Evolutionary conservation across 805 yeast genomes (phyloP).

Genomic region (Lachancea meyersii): DNA sequence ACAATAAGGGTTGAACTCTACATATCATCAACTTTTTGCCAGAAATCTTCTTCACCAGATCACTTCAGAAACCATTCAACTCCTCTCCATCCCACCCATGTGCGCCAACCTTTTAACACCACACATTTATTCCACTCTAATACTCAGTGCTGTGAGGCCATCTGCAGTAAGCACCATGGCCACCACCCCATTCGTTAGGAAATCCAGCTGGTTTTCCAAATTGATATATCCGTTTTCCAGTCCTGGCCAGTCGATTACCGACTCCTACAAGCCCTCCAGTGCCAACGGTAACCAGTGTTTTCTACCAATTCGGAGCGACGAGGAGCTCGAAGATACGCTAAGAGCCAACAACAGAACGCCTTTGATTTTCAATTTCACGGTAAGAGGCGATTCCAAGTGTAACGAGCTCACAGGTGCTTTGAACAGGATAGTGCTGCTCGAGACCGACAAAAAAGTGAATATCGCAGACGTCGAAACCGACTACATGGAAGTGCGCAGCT

Average conservation of each 20-base stretch:
- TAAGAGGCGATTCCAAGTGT: slow-evolving; percentile 55
- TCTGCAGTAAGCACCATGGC: background rate
- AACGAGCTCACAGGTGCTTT: slow-evolving; percentile 58
- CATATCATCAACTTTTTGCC: too few species aligned
- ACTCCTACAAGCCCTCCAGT: slow-evolving; percentile 10
- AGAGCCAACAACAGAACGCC: slow-evolving; percentile 49
- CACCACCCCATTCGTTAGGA: background rate
- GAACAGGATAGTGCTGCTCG: slow-evolving; percentile 44
- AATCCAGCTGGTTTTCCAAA: slow-evolving; percentile 13
- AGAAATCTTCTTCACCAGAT: too few species aligned
- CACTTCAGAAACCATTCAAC: too few species aligned
- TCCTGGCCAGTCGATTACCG: slow-evolving; percentile 10
- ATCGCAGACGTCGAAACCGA: slow-evolving; percentile 71
- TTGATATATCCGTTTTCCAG: slow-evolving; percentile 10
- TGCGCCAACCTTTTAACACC: background rate
- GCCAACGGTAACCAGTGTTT: slow-evolving; percentile 25
- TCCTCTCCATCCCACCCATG: too few species aligned
- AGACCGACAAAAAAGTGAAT: slow-evolving; percentile 47
- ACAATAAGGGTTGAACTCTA: too few species aligned
- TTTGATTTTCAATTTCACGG: slow-evolving; percentile 63
- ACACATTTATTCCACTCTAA: background rate
- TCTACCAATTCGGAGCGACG: slow-evolving; percentile 47
- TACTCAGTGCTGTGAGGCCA: background rate
- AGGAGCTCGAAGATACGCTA: slow-evolving; percentile 53
- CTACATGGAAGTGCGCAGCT: slow-evolving; percentile 53